These are phyloP conservation scores for Jacaranda mimosifolia DNA, from an alignment of 257 asterid genomes.

Conservation along the genomic window DNA sequence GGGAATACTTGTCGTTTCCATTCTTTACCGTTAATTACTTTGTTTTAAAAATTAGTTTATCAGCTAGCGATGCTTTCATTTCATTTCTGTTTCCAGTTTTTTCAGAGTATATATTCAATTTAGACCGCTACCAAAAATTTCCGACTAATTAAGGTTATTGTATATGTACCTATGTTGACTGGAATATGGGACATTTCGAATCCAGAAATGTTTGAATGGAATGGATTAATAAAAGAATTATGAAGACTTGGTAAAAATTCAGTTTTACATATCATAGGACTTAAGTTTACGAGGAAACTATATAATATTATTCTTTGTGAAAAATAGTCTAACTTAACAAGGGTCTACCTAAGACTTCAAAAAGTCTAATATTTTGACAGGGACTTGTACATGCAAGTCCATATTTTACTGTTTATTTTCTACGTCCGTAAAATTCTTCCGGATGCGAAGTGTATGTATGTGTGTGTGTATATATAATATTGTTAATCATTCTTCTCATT, in stretches of 20 bases:
- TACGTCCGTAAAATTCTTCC: no score
- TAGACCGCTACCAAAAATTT: neutral
- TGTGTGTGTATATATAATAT: no score
- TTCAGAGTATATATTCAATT: no score
- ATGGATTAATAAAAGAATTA: no score
- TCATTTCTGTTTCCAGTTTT: neutral
- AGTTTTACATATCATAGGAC: no score
- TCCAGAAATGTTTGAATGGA: conserved; percentile 1
- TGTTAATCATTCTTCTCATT: no score
- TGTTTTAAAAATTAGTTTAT: neutral
- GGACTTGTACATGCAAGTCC: neutral
- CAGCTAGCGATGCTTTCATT: conserved; percentile 5
- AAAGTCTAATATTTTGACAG: conserved; percentile 23
- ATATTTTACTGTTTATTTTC: no score
- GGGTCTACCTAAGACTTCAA: neutral
- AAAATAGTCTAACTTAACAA: conserved; percentile 6
- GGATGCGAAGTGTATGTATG: no score
- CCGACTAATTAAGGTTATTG: neutral
- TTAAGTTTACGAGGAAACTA: neutral
- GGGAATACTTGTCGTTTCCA: neutral
- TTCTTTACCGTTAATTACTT: neutral
- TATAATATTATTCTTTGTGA: no score
- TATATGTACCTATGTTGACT: neutral
- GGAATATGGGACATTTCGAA: neutral
- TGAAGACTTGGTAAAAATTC: no score